Evolutionary conservation across 176 grass and related monocot genomes (phyloP).

Genomic region (Cenchrus americanus): DNA sequence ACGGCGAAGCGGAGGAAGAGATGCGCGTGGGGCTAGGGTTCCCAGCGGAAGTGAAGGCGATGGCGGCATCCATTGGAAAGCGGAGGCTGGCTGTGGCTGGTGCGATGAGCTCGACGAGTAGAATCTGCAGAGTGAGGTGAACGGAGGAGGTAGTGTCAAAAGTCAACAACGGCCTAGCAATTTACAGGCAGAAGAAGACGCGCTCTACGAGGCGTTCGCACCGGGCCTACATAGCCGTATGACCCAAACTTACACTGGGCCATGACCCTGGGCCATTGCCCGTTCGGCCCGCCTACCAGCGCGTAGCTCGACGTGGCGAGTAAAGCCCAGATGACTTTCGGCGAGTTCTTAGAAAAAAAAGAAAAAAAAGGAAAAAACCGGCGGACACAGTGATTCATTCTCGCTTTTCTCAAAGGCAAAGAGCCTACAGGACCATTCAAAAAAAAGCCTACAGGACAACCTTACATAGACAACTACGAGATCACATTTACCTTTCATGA

Average conservation of each 20-base stretch:
- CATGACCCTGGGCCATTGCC: not conserved
- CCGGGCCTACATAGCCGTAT: not conserved
- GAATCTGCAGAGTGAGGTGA: not conserved
- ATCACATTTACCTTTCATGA: not conserved
- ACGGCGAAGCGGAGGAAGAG: not conserved
- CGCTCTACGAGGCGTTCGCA: not conserved
- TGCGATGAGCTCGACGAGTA: not conserved
- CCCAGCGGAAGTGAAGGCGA: slow-evolving; percentile 18
- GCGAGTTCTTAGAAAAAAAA: no score
- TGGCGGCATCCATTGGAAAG: slow-evolving; percentile 44
- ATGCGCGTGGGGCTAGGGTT: slow-evolving; percentile 20
- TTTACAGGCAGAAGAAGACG: not conserved
- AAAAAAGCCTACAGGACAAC: not conserved
- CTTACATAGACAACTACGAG: not conserved
- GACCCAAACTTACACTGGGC: no score
- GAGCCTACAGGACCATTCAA: not conserved
- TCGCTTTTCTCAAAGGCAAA: not conserved
- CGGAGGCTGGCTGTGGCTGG: not conserved
- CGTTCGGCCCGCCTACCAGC: no score
- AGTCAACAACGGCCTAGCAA: slow-evolving; percentile 44
- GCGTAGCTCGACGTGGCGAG: not conserved
- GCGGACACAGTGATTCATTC: not conserved
- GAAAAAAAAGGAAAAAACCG: no score
- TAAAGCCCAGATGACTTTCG: not conserved
- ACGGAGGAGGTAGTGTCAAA: not conserved